Evolutionary conservation across 192 early-diverging fungal species (phyloP).

Genomic region (Obelidium mucronatum): DNA sequence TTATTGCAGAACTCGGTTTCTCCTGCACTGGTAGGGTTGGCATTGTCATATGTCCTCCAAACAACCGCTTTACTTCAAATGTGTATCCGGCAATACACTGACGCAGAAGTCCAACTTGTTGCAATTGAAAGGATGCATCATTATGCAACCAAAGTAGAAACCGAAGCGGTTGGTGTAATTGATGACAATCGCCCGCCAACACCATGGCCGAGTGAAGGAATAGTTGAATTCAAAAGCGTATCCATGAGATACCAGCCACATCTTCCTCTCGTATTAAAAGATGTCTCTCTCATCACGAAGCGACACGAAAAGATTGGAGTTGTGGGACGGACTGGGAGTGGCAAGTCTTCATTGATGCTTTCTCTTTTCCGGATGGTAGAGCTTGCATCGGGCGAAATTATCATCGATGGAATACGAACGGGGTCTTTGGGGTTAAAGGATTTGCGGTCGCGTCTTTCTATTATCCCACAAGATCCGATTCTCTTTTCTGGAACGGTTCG

Average conservation of each 20-base stretch:
- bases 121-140: constrained; percentile 23
- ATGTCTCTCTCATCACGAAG: constrained; percentile 42
- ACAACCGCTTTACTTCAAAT: constrained; percentile 24
- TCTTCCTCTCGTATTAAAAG: constrained; percentile 48
- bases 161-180: constrained; percentile 67
- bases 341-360: constrained; percentile 48
- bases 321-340: constrained; percentile 57
- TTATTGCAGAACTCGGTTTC: constrained; percentile 39
- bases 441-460: not conserved
- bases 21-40: constrained; percentile 40
- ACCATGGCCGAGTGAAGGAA: constrained; percentile 50
- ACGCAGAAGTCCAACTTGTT: constrained; percentile 42
- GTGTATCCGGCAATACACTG: constrained; percentile 37
- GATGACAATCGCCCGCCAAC: constrained; percentile 28
- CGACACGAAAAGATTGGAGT: constrained; percentile 54
- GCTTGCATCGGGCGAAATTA: constrained; percentile 46
- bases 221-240: constrained; percentile 47
- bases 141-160: constrained; percentile 53
- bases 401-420: constrained; percentile 63
- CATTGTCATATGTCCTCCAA: constrained; percentile 43
- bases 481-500: constrained; percentile 43
- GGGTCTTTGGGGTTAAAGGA: not conserved
- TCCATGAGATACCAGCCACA: constrained; percentile 49
- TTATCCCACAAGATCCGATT: constrained; percentile 5
- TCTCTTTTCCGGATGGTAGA: constrained; percentile 69